Base-by-base conservation (phyloP, 1,284 basidiomycete genomes). In the Pyrrhoderma lamaoense region DNA sequence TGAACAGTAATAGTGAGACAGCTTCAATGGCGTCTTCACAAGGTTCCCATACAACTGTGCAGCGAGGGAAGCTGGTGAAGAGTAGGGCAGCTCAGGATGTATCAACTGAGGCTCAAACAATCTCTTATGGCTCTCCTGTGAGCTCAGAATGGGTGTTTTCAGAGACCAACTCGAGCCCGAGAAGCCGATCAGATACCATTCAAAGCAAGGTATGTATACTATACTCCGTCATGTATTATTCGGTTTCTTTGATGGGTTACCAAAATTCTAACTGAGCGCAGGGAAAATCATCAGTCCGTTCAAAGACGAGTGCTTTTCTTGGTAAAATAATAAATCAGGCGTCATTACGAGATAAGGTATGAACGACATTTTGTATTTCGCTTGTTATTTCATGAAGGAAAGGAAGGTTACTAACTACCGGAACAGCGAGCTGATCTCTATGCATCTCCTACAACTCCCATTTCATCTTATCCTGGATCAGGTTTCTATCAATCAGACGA, bases 271-370 rank as follows among this genome's bases (percentile, higher is more conserved):
- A 31, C 11, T 31, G 27, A 31, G 27, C 11, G 60, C 67, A 13
- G 54, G 54, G 54, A 25, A n/a, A 78, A 65, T 74, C 75, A 11
- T 80, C 86, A 8, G 79, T 89, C 46, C 70, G 85, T 52, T 75
- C 79, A 38, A 89, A 88, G 65, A 87, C 85, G 18, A 85, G 76
- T 58, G 85, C 84, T 38, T 82, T 89, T 61, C 70, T 84, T 56
- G 85, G 85, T 2, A 88, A 82, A 64, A 82, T 89, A 79, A 66
- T 84, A 37, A 84, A 84, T 1, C 74, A 80, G 57, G 73, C 70
- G 45, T 75, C 71, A 27, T 70, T 77, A 9, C 74, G 83, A 50
- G 85, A 88, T 63, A 79, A 82, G 38, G 48, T 37, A 38, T n/a
- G 31, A 18, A 18, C n/a, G n/a, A n/a, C n/a, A n/a, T n/a, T n/a